Conservation (phyloP, 306 rosid species). For the Quercus mongolica region DNA sequence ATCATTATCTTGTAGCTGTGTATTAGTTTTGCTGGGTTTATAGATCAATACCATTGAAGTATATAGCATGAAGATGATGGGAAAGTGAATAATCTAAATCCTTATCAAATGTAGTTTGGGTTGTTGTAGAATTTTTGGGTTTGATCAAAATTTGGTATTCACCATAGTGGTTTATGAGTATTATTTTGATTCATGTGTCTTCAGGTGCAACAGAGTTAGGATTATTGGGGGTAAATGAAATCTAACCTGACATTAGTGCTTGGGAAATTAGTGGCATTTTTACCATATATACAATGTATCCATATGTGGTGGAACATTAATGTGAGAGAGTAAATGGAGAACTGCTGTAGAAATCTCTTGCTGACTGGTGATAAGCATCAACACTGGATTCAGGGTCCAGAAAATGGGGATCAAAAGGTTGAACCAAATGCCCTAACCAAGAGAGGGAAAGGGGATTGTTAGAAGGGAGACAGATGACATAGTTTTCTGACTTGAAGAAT, state of each 20-base stretch:
- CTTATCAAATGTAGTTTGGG: not conserved
- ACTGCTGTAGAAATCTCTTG: no score
- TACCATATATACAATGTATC: no score
- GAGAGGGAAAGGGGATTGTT: not conserved
- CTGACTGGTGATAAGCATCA: not conserved
- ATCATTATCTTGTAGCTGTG: not conserved
- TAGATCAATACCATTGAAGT: not conserved
- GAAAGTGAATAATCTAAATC: not conserved
- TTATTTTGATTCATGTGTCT: not conserved
- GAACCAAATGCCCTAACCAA: not conserved
- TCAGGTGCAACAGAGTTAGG: not conserved
- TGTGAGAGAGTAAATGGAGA: no score
- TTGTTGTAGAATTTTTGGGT: not conserved
- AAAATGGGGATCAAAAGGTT: not conserved
- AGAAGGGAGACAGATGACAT: not conserved
- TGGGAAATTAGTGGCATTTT: not conserved
- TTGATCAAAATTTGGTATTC: not conserved
- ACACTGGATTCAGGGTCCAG: not conserved
- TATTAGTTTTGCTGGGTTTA: not conserved
- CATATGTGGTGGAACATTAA: no score
- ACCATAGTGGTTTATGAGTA: not conserved
- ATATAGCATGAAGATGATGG: not conserved
- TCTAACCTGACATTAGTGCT: not conserved
- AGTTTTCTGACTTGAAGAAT: not conserved
- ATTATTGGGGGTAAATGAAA: not conserved